These are phyloP conservation scores for Periglandula ipomoeae DNA, from an alignment of 2,329 filamentous ascomycete genomes.

Conservation along the genomic window DNA sequence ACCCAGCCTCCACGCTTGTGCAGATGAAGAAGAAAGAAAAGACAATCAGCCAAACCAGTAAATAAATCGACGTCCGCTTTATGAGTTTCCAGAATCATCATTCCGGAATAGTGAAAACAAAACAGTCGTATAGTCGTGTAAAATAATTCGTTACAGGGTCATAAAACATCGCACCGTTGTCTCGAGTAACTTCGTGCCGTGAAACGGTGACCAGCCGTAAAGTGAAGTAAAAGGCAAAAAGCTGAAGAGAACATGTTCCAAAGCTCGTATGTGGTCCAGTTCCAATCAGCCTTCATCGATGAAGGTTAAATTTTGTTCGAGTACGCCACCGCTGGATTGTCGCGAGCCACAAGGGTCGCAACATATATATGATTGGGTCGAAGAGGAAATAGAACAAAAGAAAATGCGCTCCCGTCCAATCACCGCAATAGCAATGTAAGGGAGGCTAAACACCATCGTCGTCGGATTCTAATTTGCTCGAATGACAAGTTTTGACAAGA, in stretches of 20 bases:
- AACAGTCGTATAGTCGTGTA: conserved; percentile 25
- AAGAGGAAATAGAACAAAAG: conserved; percentile 21
- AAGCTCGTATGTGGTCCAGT: too few species aligned
- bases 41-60: not conserved
- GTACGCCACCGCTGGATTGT: conserved; percentile 35
- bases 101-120: conserved; percentile 5
- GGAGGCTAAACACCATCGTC: not conserved
- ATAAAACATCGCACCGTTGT: conserved; percentile 24
- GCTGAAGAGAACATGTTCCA: conserved; percentile 1
- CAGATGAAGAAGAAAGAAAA: not conserved
- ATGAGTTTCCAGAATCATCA: not conserved
- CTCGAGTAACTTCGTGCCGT: conserved; percentile 22
- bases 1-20: conserved; percentile 9
- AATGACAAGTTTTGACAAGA: conserved; percentile 91
- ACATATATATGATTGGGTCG: conserved; percentile 19
- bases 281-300: conserved; percentile 7
- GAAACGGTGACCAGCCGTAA: conserved; percentile 24
- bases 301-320: conserved; percentile 25
- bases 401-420: conserved; percentile 1
- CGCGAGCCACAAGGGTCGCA: conserved; percentile 20
- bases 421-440: not conserved
- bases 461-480: conserved; percentile 60
- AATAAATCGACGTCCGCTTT: not conserved
- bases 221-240: conserved; percentile 19
- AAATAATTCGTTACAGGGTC: conserved; percentile 21